Base-by-base conservation (phyloP, 176 grass and related monocot genomes). In the Oryza meyeriana region DNA sequence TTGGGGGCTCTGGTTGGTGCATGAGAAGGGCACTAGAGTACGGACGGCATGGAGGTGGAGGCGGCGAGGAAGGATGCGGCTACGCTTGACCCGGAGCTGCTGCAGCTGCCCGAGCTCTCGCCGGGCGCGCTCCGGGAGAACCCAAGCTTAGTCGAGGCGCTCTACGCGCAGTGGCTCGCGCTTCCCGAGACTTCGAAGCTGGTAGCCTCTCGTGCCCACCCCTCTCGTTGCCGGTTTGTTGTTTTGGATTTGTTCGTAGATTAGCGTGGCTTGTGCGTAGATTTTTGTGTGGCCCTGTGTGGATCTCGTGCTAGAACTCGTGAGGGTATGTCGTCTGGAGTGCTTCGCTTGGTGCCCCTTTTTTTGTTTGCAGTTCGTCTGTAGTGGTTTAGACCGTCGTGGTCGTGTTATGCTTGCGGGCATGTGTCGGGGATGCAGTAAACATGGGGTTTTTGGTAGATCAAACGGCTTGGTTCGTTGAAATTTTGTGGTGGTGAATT, bases 131-230 rank as follows among this genome's bases (percentile, higher is more conserved):
- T 99, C 36, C 94, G 88, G 34, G 93, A 95, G 61, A 99, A 88
- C 72, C 88, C 93, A 24, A 72, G 44, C 63, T 85, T 96, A 41
- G 75, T 83, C 27, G 93, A 94, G 12, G 80, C 72, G 58, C 87
- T 99, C 58, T 99, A 91, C 76, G 79, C 75, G 69, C 97, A 99
- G 93, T 99, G 97, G 97, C 97, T 99, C 66, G 83, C 90, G 47
- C 76, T 96, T 12, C 89, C 91, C 7, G 97, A 99, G 58, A 92
- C 93, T 1, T 79, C 83, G 42, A 99, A 99, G 89, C 84, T 95
- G 97, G 97, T 99, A 94, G 35, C 38, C n/a, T 81, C 31, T 31
- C 78, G 26, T 70, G 18, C 26, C 44, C 47, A 2, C 25, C 8
- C 22, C 31, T 82, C 50, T 48, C 45, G 45, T 6, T 55, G 50